phyloP scores from a whole-genome alignment of 805 yeast genomes.

The Yamadazyma sp. region DNA sequence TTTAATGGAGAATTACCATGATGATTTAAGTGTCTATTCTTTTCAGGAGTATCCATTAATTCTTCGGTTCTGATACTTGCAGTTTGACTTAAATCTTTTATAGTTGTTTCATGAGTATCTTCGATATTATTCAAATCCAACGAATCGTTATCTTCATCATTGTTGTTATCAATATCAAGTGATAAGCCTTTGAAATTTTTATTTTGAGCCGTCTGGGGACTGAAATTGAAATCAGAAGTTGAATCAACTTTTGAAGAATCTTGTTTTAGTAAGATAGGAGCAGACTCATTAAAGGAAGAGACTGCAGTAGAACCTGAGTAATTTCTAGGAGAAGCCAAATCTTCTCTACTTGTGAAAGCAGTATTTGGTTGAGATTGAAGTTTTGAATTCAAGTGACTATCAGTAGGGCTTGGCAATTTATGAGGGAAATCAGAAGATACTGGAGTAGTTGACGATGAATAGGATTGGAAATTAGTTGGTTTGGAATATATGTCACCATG shows the following conservation, averaged over 20 bases:
- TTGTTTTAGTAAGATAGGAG: constrained; percentile 7
- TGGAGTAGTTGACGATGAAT: neutral
- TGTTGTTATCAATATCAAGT: constrained; percentile 13
- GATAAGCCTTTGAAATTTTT: constrained; percentile 24
- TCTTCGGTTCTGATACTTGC: constrained; percentile 13
- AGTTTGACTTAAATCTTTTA: constrained; percentile 7
- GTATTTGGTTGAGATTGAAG: constrained; percentile 2
- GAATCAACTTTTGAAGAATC: constrained; percentile 4
- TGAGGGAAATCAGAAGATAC: neutral
- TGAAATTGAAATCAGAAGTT: constrained; percentile 14
- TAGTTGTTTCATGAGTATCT: constrained; percentile 12
- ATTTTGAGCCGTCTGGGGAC: constrained; percentile 1
- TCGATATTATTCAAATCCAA: neutral
- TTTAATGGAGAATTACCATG: constrained; percentile 9
- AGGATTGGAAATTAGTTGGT: no score
- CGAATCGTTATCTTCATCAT: constrained; percentile 6
- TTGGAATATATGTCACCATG: constrained; percentile 3
- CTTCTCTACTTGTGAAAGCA: constrained; percentile 1
- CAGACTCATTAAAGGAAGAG: constrained; percentile 8
- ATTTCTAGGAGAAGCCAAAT: constrained; percentile 7
- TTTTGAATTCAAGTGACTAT: neutral
- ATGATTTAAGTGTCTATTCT: neutral
- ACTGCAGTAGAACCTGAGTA: constrained; percentile 14
- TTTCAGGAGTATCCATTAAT: constrained; percentile 12
- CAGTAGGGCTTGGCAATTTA: neutral